Conservation (phyloP, 2,329 filamentous ascomycete species). For the Aspergillus caelatus region DNA sequence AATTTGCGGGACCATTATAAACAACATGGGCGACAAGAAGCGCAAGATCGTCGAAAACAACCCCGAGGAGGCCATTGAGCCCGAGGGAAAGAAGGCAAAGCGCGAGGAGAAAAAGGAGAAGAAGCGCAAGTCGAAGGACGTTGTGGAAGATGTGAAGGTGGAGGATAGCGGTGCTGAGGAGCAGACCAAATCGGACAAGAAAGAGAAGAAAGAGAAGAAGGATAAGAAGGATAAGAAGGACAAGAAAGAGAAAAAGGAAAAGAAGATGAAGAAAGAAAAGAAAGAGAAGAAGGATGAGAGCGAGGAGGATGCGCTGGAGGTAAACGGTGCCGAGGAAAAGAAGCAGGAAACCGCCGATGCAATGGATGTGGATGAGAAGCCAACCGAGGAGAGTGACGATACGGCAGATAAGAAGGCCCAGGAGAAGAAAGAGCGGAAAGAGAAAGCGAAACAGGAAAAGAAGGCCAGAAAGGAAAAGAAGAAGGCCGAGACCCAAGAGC, state of each 20-base stretch:
- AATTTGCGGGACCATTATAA: neutral
- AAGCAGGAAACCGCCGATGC: slow-evolving; percentile 15
- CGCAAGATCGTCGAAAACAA: slow-evolving; percentile 41
- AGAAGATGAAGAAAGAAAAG: slow-evolving; percentile 31
- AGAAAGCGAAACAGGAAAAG: slow-evolving; percentile 1
- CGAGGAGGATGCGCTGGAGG: slow-evolving; percentile 9
- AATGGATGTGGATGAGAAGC: slow-evolving; percentile 21
- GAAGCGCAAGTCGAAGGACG: slow-evolving; percentile 22
- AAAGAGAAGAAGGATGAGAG: slow-evolving; percentile 31
- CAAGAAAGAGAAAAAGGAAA: slow-evolving; percentile 28
- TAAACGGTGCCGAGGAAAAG: slow-evolving; percentile 8
- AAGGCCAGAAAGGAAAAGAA: slow-evolving; percentile 26
- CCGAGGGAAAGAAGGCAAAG: slow-evolving; percentile 38
- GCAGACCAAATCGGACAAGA: slow-evolving; percentile 27
- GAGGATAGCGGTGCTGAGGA: slow-evolving; percentile 16
- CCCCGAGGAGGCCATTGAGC: slow-evolving; percentile 28
- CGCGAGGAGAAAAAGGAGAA: slow-evolving; percentile 25
- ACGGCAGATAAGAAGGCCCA: slow-evolving; percentile 4
- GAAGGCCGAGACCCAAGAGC: slow-evolving; percentile 24
- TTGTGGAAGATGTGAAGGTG: slow-evolving; percentile 8
- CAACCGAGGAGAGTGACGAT: slow-evolving; percentile 7
- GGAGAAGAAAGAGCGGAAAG: slow-evolving; percentile 18
- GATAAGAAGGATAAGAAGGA: slow-evolving; percentile 30
- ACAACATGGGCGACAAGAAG: slow-evolving; percentile 41
- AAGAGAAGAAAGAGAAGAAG: slow-evolving; percentile 32